Evolutionary conservation across 208 protist species (phyloP).

Genomic region (Trichomonas gallinae): DNA sequence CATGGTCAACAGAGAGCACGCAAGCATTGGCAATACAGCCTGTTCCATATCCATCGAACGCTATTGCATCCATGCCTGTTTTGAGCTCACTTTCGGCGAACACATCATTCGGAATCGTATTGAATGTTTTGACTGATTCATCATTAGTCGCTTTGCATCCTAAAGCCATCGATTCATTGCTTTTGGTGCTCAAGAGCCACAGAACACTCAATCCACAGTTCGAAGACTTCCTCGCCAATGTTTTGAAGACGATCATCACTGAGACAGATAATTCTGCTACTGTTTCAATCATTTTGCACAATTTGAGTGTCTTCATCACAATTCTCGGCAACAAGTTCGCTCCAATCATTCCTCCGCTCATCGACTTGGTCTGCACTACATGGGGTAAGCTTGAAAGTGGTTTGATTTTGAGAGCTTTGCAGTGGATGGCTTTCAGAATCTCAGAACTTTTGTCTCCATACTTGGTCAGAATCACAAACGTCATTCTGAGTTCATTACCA

Average conservation of each 20-base stretch:
- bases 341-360: background rate
- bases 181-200: background rate
- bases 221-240: background rate
- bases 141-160: background rate
- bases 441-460: background rate
- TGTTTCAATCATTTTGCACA: background rate
- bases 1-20: background rate
- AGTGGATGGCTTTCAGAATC: background rate
- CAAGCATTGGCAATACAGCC: background rate
- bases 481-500: background rate
- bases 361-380: background rate
- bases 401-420: background rate
- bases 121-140: background rate
- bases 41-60: background rate
- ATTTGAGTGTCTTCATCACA: background rate
- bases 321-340: background rate
- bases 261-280: background rate
- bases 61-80: background rate
- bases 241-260: background rate
- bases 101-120: background rate
- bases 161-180: background rate
- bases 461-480: background rate
- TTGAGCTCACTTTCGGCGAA: background rate
- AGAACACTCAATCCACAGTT: background rate
- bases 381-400: background rate